Evolutionary conservation across 2,329 filamentous ascomycete species (phyloP), one percentile per base, ranked within the genome.

Genomic region (Chalaropsis ovoidea): DNA sequence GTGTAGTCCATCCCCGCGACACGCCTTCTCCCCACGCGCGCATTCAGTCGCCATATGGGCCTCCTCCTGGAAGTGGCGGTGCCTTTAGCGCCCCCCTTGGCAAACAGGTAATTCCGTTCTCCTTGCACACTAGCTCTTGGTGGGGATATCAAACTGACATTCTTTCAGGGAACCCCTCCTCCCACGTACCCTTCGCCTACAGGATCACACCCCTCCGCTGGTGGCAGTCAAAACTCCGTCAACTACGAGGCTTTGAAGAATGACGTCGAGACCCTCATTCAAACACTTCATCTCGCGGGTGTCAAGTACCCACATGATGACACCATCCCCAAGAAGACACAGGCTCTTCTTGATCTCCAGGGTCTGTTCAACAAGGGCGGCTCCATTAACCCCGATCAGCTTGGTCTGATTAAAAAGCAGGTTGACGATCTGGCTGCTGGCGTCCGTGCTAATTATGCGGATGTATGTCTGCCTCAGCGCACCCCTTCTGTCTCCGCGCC

Each of bases 291-390:
- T 77, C 80, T 81, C 70, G 87, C 91, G 72, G 88, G 90, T 77
- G 86, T 87, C 70, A 83, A 83, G 70, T 90, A 86, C 74, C 87
- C 88, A 68, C 83, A 86, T 79, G 89, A 96, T 79, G 77, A 81
- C 76, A 83, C 85, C 76, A 81, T 90, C 73, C 87, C 90, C 74
- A 86, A 84, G 72, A 89, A 88, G 76, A 79, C 96, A 72, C 89
- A 90, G 77, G 90, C 91, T 69, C 83, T 96, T 71, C 79, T 92
- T 76, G 89, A 94, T 75, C 82, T 97, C 69, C 90, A 95, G 77
- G 72, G 71, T 67, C 85, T 81, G 70, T 83, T 93, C 70, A 79
- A 96, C 73, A 85, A 89, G 74, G 86, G 81, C 70, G 88, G 90
- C 75, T 86, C 86, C 73, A 80, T 96, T 74, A 87, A 87, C 67